Percentiles rank a stretch among this genome's conserved stretches.
These are phyloP conservation scores for Aureobasidium melanogenum DNA, from an alignment of 2,329 filamentous ascomycete species.

Conservation along the genomic window DNA sequence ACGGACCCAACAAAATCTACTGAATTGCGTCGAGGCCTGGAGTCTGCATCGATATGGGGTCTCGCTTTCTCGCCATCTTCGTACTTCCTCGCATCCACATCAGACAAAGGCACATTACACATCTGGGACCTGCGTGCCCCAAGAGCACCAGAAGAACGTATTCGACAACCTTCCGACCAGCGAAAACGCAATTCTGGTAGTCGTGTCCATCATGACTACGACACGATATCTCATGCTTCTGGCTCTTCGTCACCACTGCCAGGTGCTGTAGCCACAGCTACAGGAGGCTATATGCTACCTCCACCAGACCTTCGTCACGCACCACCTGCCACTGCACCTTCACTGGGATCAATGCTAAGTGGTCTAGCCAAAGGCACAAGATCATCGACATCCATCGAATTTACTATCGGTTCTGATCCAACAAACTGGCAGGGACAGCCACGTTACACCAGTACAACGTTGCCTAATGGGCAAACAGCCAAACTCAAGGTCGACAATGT, in stretches of 20 bases:
- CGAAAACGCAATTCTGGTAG: conserved; percentile 9
- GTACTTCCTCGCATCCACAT: conserved; percentile 77
- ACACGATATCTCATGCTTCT: conserved; percentile 11
- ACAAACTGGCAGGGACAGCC: conserved; percentile 30
- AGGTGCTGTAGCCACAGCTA: conserved; percentile 18
- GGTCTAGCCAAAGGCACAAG: conserved; percentile 48
- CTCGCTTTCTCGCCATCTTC: conserved; percentile 79
- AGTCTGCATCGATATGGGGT: conserved; percentile 79
- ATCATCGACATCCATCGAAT: conserved; percentile 54
- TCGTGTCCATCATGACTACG: conserved; percentile 5
- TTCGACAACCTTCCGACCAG: conserved; percentile 18
- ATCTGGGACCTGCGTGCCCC: conserved; percentile 74
- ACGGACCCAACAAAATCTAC: conserved; percentile 69
- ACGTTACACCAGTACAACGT: conserved; percentile 23
- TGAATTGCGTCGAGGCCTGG: conserved; percentile 81
- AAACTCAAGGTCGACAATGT: conserved; percentile 27
- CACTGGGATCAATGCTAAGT: conserved; percentile 3
- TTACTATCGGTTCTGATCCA: conserved; percentile 73
- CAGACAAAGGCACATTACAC: conserved; percentile 92
- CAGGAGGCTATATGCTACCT: conserved; percentile 23
- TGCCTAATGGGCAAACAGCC: conserved; percentile 27
- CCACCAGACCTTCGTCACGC: conserved; percentile 19
- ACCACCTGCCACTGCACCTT: conserved; percentile 12
- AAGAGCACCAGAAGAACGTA: conserved; percentile 26
- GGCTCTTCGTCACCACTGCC: conserved; percentile 12